These are phyloP conservation scores for Diaporthe velutina DNA, from an alignment of 2,329 filamentous ascomycete genomes.

Conservation along the genomic window DNA sequence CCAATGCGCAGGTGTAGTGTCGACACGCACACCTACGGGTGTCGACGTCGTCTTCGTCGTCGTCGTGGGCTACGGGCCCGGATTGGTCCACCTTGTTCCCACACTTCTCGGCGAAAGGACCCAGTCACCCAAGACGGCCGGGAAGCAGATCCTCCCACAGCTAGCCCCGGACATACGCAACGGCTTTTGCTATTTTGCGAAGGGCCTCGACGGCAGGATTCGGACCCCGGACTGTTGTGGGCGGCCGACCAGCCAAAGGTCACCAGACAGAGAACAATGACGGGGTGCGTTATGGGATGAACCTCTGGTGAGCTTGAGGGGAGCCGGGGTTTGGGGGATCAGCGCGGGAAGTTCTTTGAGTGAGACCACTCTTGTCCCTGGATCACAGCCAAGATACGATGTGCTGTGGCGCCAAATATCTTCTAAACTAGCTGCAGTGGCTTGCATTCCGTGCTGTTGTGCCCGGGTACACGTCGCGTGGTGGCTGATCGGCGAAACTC, in stretches of 20 bases:
- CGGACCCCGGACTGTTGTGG: neutral
- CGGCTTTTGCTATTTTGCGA: conserved; percentile 20
- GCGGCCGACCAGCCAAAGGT: neutral
- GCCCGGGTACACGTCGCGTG: neutral
- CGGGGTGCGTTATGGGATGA: neutral
- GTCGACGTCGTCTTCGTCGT: neutral
- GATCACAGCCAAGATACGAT: neutral
- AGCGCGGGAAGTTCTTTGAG: neutral
- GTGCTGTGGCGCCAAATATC: neutral
- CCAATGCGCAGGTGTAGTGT: conserved; percentile 10
- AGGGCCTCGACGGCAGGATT: conserved; percentile 18
- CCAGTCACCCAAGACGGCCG: neutral
- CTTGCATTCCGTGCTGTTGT: neutral
- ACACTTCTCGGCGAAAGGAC: neutral
- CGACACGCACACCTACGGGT: neutral
- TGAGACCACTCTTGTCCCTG: conserved; percentile 5
- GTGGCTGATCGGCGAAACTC: conserved; percentile 7
- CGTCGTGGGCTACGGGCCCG: neutral
- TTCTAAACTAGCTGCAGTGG: neutral
- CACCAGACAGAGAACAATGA: neutral
- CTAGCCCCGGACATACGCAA: conserved; percentile 23
- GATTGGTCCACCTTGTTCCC: neutral
- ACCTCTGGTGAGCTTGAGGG: neutral
- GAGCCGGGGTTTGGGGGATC: no score
- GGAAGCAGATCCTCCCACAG: conserved; percentile 6